Conservation (phyloP, 495 filamentous ascomycete genomes). For the Lepidopterella palustris region DNA sequence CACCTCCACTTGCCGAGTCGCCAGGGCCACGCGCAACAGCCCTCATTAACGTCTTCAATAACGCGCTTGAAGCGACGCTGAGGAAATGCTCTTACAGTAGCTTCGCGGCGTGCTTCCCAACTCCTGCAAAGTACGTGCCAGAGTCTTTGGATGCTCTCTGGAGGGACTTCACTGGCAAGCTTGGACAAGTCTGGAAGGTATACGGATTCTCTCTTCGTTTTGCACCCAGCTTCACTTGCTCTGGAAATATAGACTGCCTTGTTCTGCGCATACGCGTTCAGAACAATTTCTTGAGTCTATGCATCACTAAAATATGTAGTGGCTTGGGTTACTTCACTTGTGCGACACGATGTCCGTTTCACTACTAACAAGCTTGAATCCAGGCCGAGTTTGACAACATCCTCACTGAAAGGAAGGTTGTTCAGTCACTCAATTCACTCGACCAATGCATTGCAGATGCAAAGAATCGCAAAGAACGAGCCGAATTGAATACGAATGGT, state of each 20-base stretch:
- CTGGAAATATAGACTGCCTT: too few species aligned
- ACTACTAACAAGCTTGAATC: too few species aligned
- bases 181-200: constrained; percentile 28
- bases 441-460: constrained; percentile 72
- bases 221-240: too few species aligned
- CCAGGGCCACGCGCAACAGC: constrained; percentile 71
- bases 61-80: constrained; percentile 63
- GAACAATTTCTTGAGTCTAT: too few species aligned
- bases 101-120: constrained; percentile 85
- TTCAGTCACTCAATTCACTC: constrained; percentile 72
- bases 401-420: constrained; percentile 60
- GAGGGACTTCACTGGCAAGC: constrained; percentile 29
- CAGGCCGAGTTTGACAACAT: constrained; percentile 59
- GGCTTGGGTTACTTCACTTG: too few species aligned
- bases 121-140: constrained; percentile 62
- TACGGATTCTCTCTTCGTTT: too few species aligned
- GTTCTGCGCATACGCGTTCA: too few species aligned
- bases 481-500: constrained; percentile 20
- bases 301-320: too few species aligned
- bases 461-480: constrained; percentile 47
- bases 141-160: constrained; percentile 38
- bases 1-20: constrained; percentile 51
- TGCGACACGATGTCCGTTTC: too few species aligned
- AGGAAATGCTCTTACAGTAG: constrained; percentile 67
- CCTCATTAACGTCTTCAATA: constrained; percentile 62